Percentiles rank a stretch among this genome's conserved stretches.
These are phyloP conservation scores for Scedosporium minutisporum DNA, from an alignment of 2,329 filamentous ascomycete species.

Conservation along the genomic window DNA sequence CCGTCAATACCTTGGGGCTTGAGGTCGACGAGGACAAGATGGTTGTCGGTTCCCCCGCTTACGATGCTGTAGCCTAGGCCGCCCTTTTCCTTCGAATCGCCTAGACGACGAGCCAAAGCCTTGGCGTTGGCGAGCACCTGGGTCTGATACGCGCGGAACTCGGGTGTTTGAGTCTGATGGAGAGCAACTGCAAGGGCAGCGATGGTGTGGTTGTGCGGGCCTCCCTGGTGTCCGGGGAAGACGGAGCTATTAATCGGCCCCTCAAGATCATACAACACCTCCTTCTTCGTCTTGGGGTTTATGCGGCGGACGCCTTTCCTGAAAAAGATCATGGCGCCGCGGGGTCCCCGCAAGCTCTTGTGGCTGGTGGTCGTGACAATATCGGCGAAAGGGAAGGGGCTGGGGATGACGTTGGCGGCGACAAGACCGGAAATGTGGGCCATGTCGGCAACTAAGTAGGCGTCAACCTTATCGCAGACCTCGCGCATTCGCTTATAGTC, in stretches of 20 bases:
- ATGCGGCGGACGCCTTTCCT: conserved; percentile 79
- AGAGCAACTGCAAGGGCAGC: conserved; percentile 88
- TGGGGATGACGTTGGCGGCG: conserved; percentile 81
- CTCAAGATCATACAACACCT: conserved; percentile 84
- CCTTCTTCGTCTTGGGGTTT: conserved; percentile 76
- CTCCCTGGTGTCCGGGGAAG: conserved; percentile 96
- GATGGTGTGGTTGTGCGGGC: conserved; percentile 98
- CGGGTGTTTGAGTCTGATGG: conserved; percentile 80
- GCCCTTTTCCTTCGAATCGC: conserved; percentile 61
- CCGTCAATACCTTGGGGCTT: conserved; percentile 84
- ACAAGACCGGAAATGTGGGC: conserved; percentile 94
- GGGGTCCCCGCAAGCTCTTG: conserved; percentile 90
- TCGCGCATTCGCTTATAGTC: conserved; percentile 89
- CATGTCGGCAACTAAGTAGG: conserved; percentile 92
- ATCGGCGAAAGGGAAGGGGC: conserved; percentile 82
- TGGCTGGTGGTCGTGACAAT: conserved; percentile 97
- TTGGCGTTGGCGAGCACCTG: conserved; percentile 87
- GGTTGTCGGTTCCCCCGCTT: conserved; percentile 91
- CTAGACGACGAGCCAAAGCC: conserved; percentile 63
- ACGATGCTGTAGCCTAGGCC: conserved; percentile 82
- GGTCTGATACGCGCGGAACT: conserved; percentile 89
- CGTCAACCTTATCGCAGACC: conserved; percentile 82
- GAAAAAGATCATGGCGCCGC: conserved; percentile 98
- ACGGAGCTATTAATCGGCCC: conserved; percentile 90
- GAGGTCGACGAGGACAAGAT: conserved; percentile 86